phyloP scores from a whole-genome alignment of 1,284 basidiomycete species.

The Sanguinoderma infundibulare region DNA sequence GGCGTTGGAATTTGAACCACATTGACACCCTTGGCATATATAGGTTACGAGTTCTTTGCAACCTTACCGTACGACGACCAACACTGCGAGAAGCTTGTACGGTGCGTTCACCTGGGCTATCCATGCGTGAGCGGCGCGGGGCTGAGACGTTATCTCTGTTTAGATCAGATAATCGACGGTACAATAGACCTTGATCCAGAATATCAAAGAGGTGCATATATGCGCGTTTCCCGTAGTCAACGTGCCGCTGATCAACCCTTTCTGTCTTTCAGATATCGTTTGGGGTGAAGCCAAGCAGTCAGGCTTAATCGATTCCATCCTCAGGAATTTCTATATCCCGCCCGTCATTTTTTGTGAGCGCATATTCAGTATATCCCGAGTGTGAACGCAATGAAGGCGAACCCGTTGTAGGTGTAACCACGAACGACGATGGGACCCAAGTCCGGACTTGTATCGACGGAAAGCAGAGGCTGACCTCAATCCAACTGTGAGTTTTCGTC shows the following conservation, averaged over 20 bases:
- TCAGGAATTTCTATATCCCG: slow-evolving; percentile 48
- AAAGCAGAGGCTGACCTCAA: slow-evolving; percentile 78
- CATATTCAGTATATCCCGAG: not conserved
- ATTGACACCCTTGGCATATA: slow-evolving; percentile 21
- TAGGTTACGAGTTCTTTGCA: slow-evolving; percentile 30
- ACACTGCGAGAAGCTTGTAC: slow-evolving; percentile 49
- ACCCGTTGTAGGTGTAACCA: slow-evolving; percentile 44
- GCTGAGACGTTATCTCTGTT: slow-evolving; percentile 1
- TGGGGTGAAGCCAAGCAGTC: slow-evolving; percentile 53
- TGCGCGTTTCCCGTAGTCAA: not conserved
- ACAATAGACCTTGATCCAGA: slow-evolving; percentile 54
- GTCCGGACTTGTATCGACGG: slow-evolving; percentile 75
- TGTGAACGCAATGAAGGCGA: not conserved
- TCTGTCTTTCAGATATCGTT: slow-evolving; percentile 45
- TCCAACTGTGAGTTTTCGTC: slow-evolving; percentile 51
- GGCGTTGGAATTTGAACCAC: slow-evolving; percentile 8
- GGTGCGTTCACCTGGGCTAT: slow-evolving; percentile 35
- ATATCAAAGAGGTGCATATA: slow-evolving; percentile 51
- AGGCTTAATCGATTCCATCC: slow-evolving; percentile 45
- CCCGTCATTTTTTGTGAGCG: slow-evolving; percentile 71
- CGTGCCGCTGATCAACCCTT: not conserved
- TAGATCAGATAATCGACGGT: slow-evolving; percentile 52
- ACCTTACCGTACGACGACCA: slow-evolving; percentile 48
- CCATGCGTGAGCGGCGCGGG: not conserved
- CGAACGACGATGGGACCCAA: slow-evolving; percentile 62